phyloP scores from a whole-genome alignment of 441 rosid genomes.

The Erodium trifolium region DNA sequence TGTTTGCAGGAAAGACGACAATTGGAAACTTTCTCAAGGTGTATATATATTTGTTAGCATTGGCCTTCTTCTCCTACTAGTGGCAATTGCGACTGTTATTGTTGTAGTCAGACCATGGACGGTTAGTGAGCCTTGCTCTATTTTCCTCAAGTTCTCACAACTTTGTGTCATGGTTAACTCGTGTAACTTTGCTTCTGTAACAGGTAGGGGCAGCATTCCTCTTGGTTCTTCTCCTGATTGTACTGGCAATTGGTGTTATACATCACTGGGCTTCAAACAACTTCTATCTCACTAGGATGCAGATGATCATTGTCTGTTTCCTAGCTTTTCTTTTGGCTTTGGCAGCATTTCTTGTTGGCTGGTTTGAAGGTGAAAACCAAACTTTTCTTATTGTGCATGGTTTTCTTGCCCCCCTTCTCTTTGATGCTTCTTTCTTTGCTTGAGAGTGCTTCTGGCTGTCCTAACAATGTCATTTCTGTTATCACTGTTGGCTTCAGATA shows the following conservation, averaged over 20 bases:
- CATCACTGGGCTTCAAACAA: conserved; percentile 99
- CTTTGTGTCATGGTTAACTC: conserved; percentile 18
- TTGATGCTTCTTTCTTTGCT: conserved; percentile 7
- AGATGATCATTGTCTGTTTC: conserved; percentile 86
- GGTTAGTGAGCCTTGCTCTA: conserved; percentile 43
- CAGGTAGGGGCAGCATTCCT: conserved; percentile 97
- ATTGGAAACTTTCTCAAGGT: conserved; percentile 93
- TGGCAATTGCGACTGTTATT: conserved; percentile 91
- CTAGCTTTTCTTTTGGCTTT: conserved; percentile 94
- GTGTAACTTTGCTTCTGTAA: conserved; percentile 31
- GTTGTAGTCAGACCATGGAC: conserved; percentile 85
- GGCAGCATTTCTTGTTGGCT: conserved; percentile 98
- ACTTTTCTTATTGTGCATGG: conserved; percentile 13
- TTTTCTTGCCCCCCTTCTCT: conserved; percentile 9
- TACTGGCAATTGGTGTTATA: conserved; percentile 92
- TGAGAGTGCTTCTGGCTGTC: background rate
- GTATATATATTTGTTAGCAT: conserved; percentile 72
- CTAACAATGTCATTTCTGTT: conserved; percentile 11
- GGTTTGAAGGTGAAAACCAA: conserved; percentile 63
- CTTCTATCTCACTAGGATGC: conserved; percentile 92
- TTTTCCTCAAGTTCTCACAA: conserved; percentile 13
- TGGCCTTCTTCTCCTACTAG: conserved; percentile 92
- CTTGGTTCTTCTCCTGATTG: conserved; percentile 78
- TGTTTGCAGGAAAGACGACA: conserved; percentile 92
- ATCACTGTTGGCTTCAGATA: conserved; percentile 41